phyloP scores from a whole-genome alignment of 371 early-diverging fungal genomes.

The Mortierella sp. region DNA sequence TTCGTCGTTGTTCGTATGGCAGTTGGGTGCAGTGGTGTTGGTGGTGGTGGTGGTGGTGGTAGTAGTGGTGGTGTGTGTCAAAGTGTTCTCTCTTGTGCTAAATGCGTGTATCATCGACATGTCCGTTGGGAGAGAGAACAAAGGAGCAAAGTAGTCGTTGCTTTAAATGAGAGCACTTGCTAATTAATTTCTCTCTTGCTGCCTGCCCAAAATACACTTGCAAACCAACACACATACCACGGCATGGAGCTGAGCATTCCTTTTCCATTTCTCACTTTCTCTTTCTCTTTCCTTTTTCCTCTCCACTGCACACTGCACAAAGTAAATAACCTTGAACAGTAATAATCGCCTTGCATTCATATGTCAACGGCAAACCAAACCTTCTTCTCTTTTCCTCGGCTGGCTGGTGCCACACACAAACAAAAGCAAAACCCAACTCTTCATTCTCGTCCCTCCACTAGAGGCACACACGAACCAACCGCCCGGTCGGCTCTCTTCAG shows the following conservation, averaged over 20 bases:
- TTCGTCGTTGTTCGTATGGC: too few species aligned
- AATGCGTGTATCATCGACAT: background rate
- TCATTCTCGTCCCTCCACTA: background rate
- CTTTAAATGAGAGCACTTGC: background rate
- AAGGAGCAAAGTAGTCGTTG: background rate
- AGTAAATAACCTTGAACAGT: background rate
- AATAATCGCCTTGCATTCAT: background rate
- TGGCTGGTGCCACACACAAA: background rate
- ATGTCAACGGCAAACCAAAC: slow-evolving; percentile 7
- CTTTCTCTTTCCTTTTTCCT: background rate
- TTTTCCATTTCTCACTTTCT: background rate
- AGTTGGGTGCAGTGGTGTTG: too few species aligned
- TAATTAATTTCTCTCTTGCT: slow-evolving; percentile 2
- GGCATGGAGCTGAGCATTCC: background rate
- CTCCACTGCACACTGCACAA: background rate
- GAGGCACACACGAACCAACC: background rate
- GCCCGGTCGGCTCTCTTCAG: background rate
- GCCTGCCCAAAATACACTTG: background rate
- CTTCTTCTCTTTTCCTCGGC: background rate
- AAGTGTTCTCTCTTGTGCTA: too few species aligned
- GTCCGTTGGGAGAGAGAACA: background rate
- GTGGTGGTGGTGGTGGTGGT: too few species aligned
- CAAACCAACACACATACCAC: background rate
- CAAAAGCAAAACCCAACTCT: background rate
- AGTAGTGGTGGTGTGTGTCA: too few species aligned